phyloP scores from a whole-genome alignment of 2,329 filamentous ascomycete species.

The Colletotrichum lupini region DNA sequence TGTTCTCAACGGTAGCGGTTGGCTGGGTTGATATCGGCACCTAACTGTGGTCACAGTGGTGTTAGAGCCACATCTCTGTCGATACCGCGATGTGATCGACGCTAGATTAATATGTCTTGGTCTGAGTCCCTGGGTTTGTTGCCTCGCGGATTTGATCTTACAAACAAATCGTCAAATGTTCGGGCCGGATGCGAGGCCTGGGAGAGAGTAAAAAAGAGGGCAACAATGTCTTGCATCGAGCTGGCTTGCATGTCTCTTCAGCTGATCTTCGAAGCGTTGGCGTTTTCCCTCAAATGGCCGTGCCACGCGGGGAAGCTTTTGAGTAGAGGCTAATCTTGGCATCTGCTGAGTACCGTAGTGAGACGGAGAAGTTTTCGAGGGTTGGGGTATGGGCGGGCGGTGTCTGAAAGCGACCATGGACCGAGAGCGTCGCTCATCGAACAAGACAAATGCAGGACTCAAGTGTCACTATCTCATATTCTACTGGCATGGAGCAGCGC shows the following conservation, averaged over 20 bases:
- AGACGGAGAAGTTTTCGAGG: neutral
- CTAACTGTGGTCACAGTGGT: neutral
- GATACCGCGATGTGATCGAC: neutral
- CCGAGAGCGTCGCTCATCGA: neutral
- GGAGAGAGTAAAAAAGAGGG: neutral
- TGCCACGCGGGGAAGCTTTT: slow-evolving; percentile 53
- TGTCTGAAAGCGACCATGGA: neutral
- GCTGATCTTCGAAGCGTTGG: slow-evolving; percentile 6
- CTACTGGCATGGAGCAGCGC: neutral
- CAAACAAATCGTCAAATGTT: neutral
- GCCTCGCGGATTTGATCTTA: neutral
- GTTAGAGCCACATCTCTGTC: neutral
- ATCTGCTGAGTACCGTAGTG: neutral
- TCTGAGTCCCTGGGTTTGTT: neutral
- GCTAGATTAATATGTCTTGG: neutral
- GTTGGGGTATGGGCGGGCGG: neutral
- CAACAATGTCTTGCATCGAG: slow-evolving; percentile 9
- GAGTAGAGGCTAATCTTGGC: slow-evolving; percentile 2
- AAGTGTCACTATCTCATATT: neutral
- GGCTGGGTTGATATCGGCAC: neutral
- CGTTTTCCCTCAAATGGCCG: slow-evolving; percentile 26
- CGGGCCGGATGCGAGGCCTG: neutral
- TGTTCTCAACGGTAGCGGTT: neutral
- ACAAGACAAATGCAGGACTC: neutral
- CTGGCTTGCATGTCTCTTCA: slow-evolving; percentile 4